Evolutionary conservation across 495 filamentous ascomycete genomes (phyloP), one percentile per base, ranked within the genome.

Genomic region (Aspergillus avenaceus): DNA sequence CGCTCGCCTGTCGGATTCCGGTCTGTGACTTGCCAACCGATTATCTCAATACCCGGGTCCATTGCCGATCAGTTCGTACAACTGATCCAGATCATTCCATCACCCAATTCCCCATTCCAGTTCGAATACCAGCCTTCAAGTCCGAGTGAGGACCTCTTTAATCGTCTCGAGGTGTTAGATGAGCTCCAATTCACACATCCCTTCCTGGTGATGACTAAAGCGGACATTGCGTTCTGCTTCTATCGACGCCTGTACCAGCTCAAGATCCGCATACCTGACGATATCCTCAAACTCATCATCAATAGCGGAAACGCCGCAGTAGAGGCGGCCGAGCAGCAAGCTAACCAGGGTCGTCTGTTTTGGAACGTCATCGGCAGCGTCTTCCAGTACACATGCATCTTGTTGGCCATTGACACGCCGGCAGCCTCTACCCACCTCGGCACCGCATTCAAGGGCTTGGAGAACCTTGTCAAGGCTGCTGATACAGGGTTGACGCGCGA

Each of bases 331-430:
- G 41, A 63, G 49, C 55, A 61, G 51, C 54, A 25, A 36, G 60
- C 58, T 4, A 58, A 8, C 28, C 54, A 65, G 41, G 62, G 65
- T 21, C 62, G 25, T 55, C 32, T 65, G 16, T 59, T 65, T 7
- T 67, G 65, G 62, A 67, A 67, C 27, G 60, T 61, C 29, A 67
- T 67, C 1, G 62, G 65, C 25, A 65, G 65, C 28, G 60, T 65
- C 32, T 65, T 65, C 49, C 62, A 67, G 32, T 67, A 65, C 51
- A 23, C 51, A 14, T 65, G 58, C 21, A 34, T 65, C 23, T 23
- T 67, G 24, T 53, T 67, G 37, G 64, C 64, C 26, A 63, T 67
- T 0, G 65, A 67, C 46, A 58, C 58, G 11, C 58, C 62, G 31
- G 34, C 46, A 0, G 41, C 62, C 16, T 62, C 48, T n/a, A 48